Evolutionary conservation across 78 protist species (phyloP).

Genomic region (Dictyostelium capitatum): DNA sequence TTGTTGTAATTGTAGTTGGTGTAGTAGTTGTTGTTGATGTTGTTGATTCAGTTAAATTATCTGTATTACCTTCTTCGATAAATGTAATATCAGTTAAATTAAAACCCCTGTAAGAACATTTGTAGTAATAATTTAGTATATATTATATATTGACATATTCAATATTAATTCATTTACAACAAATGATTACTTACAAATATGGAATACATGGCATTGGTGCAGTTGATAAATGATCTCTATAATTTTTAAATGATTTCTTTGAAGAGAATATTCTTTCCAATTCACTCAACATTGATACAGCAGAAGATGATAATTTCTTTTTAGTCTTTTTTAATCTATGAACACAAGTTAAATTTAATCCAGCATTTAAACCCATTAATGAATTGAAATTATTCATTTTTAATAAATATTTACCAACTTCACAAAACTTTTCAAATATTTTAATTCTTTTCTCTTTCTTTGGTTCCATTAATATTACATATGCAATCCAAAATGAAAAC

Average conservation of each 20-base stretch:
- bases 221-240: conserved; percentile 59
- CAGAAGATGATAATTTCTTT: conserved; percentile 62
- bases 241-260: conserved; percentile 79
- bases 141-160: too few relatives aligned
- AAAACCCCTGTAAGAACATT: conserved; percentile 33
- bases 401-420: conserved; percentile 45
- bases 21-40: neutral
- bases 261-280: conserved; percentile 69
- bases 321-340: conserved; percentile 76
- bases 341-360: conserved; percentile 73
- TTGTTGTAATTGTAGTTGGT: neutral
- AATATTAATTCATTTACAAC: neutral
- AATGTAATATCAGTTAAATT: conserved; percentile 81
- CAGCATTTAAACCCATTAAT: conserved; percentile 81
- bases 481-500: conserved; percentile 78
- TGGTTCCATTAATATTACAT: conserved; percentile 49
- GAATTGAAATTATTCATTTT: conserved; percentile 77
- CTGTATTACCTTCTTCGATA: conserved; percentile 83
- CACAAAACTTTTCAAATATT: conserved; percentile 69
- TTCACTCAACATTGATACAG: conserved; percentile 17
- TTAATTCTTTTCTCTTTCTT: conserved; percentile 72
- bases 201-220: conserved; percentile 60
- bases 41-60: neutral
- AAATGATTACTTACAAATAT: conserved; percentile 37
- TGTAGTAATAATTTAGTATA: neutral